These are phyloP conservation scores for Cadophora luteo-olivacea DNA, from an alignment of 2,329 filamentous ascomycete genomes.

Conservation along the genomic window DNA sequence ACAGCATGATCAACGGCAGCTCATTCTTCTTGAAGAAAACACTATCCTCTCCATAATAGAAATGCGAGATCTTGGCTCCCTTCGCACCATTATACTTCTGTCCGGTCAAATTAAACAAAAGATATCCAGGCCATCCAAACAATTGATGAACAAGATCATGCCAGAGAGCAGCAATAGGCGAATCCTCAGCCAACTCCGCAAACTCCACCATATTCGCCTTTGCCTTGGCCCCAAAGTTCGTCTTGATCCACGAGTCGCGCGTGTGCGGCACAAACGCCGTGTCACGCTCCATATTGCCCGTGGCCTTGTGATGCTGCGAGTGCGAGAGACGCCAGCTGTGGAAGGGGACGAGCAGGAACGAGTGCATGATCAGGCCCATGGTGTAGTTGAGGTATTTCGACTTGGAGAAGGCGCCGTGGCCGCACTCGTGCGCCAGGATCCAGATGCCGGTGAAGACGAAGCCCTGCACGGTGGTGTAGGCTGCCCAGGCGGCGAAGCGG, in stretches of 20 bases:
- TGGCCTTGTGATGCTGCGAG: slow-evolving; percentile 72
- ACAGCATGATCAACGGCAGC: slow-evolving; percentile 60
- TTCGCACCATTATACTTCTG: slow-evolving; percentile 43
- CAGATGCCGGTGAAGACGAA: slow-evolving; percentile 73
- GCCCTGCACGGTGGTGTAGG: slow-evolving; percentile 70
- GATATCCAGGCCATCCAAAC: slow-evolving; percentile 68
- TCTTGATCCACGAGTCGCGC: slow-evolving; percentile 43
- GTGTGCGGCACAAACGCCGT: slow-evolving; percentile 67
- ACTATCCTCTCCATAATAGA: slow-evolving; percentile 67
- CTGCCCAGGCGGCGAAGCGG: slow-evolving; percentile 59
- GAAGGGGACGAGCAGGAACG: slow-evolving; percentile 70
- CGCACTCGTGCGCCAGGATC: slow-evolving; percentile 76
- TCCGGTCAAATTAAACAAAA: slow-evolving; percentile 60
- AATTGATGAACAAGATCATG: slow-evolving; percentile 67
- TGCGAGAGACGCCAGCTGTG: slow-evolving; percentile 78
- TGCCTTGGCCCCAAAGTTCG: slow-evolving; percentile 41
- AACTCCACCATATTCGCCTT: slow-evolving; percentile 47
- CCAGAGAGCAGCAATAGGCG: slow-evolving; percentile 61
- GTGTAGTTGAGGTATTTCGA: slow-evolving; percentile 64
- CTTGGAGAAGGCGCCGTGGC: slow-evolving; percentile 71
- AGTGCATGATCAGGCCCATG: slow-evolving; percentile 71
- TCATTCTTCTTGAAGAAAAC: slow-evolving; percentile 66
- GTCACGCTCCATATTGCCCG: slow-evolving; percentile 71
- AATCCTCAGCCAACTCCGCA: slow-evolving; percentile 66
- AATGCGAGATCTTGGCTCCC: slow-evolving; percentile 43